Base-by-base conservation (phyloP, 2,329 filamentous ascomycete genomes). In the Eutypella sp. region DNA sequence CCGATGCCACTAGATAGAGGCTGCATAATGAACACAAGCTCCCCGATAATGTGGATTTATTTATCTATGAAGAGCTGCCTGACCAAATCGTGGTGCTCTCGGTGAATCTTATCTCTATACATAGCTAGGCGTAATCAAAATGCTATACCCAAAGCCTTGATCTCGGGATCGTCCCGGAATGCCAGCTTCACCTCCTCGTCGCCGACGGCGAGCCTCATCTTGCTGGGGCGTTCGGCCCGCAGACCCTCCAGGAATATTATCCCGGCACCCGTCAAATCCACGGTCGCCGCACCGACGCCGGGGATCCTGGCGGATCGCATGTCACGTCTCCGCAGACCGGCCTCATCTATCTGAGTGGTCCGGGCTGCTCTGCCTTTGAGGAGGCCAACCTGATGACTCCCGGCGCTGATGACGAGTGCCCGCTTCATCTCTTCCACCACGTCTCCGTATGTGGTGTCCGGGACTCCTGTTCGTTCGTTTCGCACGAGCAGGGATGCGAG, bases 181-280 rank as follows among this genome's bases (percentile, higher is more conserved):
- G 92, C 93, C 62, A 89, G 79, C 62, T 85, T 85, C 23, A 99
- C 82, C 67, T 99, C 92, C 59, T 97, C 92, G 49, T 96, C 89
- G 11, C 88, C 87, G 54, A 97, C 84, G 19, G 88, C 83, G 46
- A 99, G 73, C 46, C 92, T 78, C 34, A 99, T 80, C 65, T 95
- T 91, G 46, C 89, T 92, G 19, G 89, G 89, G 37, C 93, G 76
- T 62, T 97, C 92, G 0, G 90, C 85, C 53, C 83, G 83, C 48
- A 84, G 79, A 4, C 80, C 80, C 65, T 99, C 93, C 43, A 99
- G 67, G 5, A 89, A 88, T 47, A 99, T 76, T 43, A 99, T 81
- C 0, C 93, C 93, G 0, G 91, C 89, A 49, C 93, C 90, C 50
- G 88, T 85, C 18, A 99, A 75, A 48, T 92, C 90, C 47, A 89